Evolutionary conservation across 2,329 filamentous ascomycete genomes (phyloP).

Genomic region (Aspergillus sp.): DNA sequence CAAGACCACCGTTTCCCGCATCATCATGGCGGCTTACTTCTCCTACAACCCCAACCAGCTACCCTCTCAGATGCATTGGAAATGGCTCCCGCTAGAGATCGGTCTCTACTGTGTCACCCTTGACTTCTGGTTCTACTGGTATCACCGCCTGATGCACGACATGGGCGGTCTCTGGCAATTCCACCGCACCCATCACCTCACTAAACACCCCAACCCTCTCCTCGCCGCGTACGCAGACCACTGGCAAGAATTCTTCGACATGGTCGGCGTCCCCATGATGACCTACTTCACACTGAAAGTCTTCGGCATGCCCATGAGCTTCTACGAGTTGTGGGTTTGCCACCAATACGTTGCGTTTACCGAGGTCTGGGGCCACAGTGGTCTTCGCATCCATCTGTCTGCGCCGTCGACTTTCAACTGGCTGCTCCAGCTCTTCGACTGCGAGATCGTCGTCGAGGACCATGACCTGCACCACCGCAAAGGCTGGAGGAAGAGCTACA

Average conservation of each 20-base stretch:
- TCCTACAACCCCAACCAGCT: background rate
- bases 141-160: conserved; percentile 2
- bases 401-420: background rate
- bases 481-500: conserved; percentile 2
- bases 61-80: background rate
- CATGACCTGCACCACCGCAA: conserved; percentile 1
- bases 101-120: background rate
- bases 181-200: conserved; percentile 2
- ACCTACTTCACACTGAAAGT: conserved; percentile 1
- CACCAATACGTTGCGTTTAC: conserved; percentile 2
- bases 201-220: conserved; percentile 1
- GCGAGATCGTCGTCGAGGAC: conserved; percentile 1
- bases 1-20: conserved; percentile 1
- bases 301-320: background rate
- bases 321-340: conserved; percentile 3
- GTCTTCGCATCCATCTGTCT: background rate
- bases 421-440: background rate
- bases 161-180: background rate
- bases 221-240: conserved; percentile 2
- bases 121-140: conserved; percentile 4
- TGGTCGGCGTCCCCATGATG: conserved; percentile 2
- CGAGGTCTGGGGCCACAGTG: conserved; percentile 1
- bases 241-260: conserved; percentile 2
- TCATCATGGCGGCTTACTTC: conserved; percentile 1
- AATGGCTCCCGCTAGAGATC: conserved; percentile 2